A percentile compares a stretch with the other conserved stretches of the same genome.
Conservation (phyloP, 2,329 filamentous ascomycete species). For the Epichloe sp. region DNA sequence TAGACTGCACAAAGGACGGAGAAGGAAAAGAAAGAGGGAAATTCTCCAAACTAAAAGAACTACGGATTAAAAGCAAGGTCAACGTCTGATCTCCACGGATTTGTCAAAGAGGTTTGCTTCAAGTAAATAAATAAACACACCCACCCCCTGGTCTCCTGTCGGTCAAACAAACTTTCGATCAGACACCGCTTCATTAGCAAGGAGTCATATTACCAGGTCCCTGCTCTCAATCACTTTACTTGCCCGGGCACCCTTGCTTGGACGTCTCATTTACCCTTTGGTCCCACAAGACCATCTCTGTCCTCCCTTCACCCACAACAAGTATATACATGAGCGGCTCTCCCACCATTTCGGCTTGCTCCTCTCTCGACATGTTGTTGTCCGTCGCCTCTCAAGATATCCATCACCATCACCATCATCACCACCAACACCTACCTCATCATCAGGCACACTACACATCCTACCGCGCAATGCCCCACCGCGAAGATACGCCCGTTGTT, state of each 20-base stretch:
- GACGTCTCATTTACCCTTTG: background rate
- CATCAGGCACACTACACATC: background rate
- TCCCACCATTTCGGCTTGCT: background rate
- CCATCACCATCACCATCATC: slow-evolving; percentile 7
- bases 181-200: background rate
- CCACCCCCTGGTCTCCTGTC: too few relatives aligned
- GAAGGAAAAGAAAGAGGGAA: too few relatives aligned
- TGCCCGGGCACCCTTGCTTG: background rate
- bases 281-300: background rate
- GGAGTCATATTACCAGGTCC: background rate
- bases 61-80: too few relatives aligned
- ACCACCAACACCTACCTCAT: slow-evolving; percentile 1
- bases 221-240: background rate
- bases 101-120: too few relatives aligned
- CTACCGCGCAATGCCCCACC: slow-evolving; percentile 11
- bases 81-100: too few relatives aligned
- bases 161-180: background rate
- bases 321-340: slow-evolving; percentile 10
- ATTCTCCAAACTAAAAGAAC: too few relatives aligned
- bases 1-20: too few relatives aligned
- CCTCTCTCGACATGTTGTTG: slow-evolving; percentile 11
- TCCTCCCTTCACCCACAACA: background rate
- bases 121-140: too few relatives aligned
- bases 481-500: slow-evolving; percentile 9
- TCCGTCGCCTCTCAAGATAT: slow-evolving; percentile 10